Percentiles rank a stretch among this genome's conserved stretches.
phyloP scores from a whole-genome alignment of 23 red algal genomes.

The Chondrus crispus region DNA sequence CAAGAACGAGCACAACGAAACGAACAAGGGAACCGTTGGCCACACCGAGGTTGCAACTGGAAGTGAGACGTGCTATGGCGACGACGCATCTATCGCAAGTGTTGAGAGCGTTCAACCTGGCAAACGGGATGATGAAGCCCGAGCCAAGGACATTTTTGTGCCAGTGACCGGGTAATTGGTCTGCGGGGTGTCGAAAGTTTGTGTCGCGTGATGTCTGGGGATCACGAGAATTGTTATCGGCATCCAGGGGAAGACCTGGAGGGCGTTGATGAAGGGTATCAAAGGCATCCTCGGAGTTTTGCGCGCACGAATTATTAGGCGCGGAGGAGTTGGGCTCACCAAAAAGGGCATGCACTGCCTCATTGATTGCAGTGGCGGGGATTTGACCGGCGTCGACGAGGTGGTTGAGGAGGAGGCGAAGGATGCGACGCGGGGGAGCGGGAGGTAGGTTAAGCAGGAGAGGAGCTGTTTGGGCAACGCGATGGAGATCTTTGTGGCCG shows the following conservation, averaged over 20 bases:
- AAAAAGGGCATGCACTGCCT: slow-evolving; percentile 34
- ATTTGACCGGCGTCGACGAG: slow-evolving; percentile 36
- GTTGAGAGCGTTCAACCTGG: slow-evolving; percentile 31
- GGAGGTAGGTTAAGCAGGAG: slow-evolving; percentile 46
- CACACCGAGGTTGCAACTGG: slow-evolving; percentile 66
- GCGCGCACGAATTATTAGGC: not conserved
- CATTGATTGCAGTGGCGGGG: not conserved
- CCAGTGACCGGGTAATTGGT: slow-evolving; percentile 58
- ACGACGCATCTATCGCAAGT: slow-evolving; percentile 26
- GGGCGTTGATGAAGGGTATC: not conserved
- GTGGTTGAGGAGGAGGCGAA: slow-evolving; percentile 34
- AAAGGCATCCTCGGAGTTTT: slow-evolving; percentile 34
- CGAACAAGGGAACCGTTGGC: slow-evolving; percentile 82
- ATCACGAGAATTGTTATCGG: not conserved
- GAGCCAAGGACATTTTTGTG: slow-evolving; percentile 78
- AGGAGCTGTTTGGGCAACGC: slow-evolving; percentile 52
- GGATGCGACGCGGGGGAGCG: slow-evolving; percentile 17
- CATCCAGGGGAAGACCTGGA: not conserved
- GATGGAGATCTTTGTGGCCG: slow-evolving; percentile 58
- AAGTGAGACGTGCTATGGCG: slow-evolving; percentile 66
- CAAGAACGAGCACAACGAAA: slow-evolving; percentile 82
- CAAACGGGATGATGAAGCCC: slow-evolving; percentile 81
- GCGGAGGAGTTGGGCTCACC: slow-evolving; percentile 25
- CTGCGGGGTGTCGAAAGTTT: not conserved
- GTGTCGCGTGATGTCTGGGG: not conserved